Percentiles rank a stretch among this genome's conserved stretches.
Evolutionary conservation across 1,139 yeast species (phyloP).

Genomic region (Geotrichum carabidarum): DNA sequence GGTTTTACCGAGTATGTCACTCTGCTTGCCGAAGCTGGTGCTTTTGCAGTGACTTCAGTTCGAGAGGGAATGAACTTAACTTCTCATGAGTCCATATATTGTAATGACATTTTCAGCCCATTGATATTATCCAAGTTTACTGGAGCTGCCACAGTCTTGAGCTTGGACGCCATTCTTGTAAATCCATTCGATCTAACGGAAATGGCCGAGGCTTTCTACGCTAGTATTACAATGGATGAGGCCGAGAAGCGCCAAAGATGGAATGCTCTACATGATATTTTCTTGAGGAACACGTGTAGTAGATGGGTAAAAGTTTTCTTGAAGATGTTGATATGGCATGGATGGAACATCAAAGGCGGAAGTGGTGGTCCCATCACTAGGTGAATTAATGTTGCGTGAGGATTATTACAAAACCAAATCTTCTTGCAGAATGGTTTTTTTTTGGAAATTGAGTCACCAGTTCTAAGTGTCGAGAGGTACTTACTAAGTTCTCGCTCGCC

Average conservation of each 20-base stretch:
- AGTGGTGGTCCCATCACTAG: slow-evolving; percentile 33
- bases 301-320: slow-evolving; percentile 67
- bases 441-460: slow-evolving; percentile 33
- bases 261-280: slow-evolving; percentile 54
- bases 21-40: slow-evolving; percentile 75
- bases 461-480: slow-evolving; percentile 8
- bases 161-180: slow-evolving; percentile 48
- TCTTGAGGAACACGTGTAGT: slow-evolving; percentile 62
- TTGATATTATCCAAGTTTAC: slow-evolving; percentile 86
- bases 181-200: slow-evolving; percentile 86
- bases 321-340: slow-evolving; percentile 56
- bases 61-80: slow-evolving; percentile 96
- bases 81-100: slow-evolving; percentile 86
- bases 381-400: slow-evolving; percentile 24
- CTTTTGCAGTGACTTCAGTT: slow-evolving; percentile 81
- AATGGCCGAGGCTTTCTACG: slow-evolving; percentile 57
- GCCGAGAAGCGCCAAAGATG: slow-evolving; percentile 59
- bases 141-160: slow-evolving; percentile 80
- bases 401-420: slow-evolving; percentile 24
- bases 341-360: slow-evolving; percentile 49
- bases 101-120: slow-evolving; percentile 73
- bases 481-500: slow-evolving; percentile 1
- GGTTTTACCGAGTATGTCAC: slow-evolving; percentile 88
- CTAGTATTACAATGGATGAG: slow-evolving; percentile 57
- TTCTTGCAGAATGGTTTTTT: slow-evolving; percentile 33